phyloP scores from a whole-genome alignment of 208 protist species.

The Porcisia deanei region DNA sequence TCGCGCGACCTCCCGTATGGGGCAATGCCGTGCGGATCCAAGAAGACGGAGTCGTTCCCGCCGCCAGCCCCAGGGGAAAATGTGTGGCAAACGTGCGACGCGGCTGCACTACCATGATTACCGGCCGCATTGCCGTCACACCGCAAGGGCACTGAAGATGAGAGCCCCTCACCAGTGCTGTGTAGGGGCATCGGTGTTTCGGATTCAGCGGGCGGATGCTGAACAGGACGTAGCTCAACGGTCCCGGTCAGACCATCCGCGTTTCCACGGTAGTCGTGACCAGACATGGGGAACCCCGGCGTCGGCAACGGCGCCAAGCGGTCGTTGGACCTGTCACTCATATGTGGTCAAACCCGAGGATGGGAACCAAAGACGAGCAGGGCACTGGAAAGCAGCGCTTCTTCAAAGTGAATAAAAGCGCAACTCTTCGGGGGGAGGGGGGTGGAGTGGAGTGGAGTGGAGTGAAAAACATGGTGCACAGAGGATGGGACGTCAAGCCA shows the following conservation, averaged over 20 bases:
- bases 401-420: background rate
- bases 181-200: background rate
- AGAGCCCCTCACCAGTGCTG: background rate
- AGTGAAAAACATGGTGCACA: too few relatives aligned
- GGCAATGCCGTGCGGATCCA: background rate
- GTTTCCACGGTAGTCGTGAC: background rate
- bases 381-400: background rate
- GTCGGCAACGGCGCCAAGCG: background rate
- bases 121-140: background rate
- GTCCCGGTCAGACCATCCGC: background rate
- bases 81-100: background rate
- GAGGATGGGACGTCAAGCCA: too few relatives aligned
- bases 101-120: background rate
- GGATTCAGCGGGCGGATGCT: background rate
- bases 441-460: too few relatives aligned
- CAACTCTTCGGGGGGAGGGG: background rate
- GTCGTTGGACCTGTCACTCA: background rate
- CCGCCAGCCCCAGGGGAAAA: too few relatives aligned
- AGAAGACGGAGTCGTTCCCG: constrained; percentile 1
- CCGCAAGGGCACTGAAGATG: background rate
- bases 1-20: background rate
- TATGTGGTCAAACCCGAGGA: background rate
- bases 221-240: background rate
- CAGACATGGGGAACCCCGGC: background rate
- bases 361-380: background rate